Conservation (phyloP, 106 monocot species). For the Phalaenopsis equestris region DNA sequence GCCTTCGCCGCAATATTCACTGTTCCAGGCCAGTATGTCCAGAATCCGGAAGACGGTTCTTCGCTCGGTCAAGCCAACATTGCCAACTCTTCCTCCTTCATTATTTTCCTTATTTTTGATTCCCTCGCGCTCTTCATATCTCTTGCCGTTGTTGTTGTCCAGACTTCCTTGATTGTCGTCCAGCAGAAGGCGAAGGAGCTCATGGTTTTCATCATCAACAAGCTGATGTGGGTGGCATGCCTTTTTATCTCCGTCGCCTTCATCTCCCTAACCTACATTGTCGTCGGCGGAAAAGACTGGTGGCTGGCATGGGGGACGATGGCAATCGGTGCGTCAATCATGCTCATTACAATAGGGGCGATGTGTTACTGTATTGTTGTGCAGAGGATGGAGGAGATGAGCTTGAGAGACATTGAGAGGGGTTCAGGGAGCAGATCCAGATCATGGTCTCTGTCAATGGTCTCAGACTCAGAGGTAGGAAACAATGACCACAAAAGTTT, state of each 20-base stretch:
- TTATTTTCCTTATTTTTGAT: conserved; percentile 63
- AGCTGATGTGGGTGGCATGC: conserved; percentile 89
- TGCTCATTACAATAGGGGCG: conserved; percentile 55
- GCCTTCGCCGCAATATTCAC: conserved; percentile 82
- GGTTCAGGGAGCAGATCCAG: conserved; percentile 37
- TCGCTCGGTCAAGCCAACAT: conserved; percentile 30
- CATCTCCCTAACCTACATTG: conserved; percentile 54
- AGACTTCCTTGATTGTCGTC: conserved; percentile 63
- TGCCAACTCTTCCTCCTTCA: conserved; percentile 37
- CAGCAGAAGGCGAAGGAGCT: conserved; percentile 64
- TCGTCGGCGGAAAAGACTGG: conserved; percentile 37
- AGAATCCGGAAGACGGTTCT: background rate
- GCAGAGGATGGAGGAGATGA: conserved; percentile 56
- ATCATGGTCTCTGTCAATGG: conserved; percentile 30
- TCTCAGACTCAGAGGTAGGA: conserved; percentile 48
- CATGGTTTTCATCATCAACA: conserved; percentile 86
- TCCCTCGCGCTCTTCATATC: conserved; percentile 77
- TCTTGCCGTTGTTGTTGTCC: conserved; percentile 77
- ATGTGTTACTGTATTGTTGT: conserved; percentile 64
- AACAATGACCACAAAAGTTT: conserved; percentile 65
- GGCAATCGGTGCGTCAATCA: conserved; percentile 48
- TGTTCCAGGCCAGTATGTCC: conserved; percentile 39
- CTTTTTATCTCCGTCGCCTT: conserved; percentile 58
- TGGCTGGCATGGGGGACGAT: conserved; percentile 63
- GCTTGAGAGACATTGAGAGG: conserved; percentile 34